Base-by-base conservation (phyloP, 129 eudicot genomes). In the Flaveria trinervia region DNA sequence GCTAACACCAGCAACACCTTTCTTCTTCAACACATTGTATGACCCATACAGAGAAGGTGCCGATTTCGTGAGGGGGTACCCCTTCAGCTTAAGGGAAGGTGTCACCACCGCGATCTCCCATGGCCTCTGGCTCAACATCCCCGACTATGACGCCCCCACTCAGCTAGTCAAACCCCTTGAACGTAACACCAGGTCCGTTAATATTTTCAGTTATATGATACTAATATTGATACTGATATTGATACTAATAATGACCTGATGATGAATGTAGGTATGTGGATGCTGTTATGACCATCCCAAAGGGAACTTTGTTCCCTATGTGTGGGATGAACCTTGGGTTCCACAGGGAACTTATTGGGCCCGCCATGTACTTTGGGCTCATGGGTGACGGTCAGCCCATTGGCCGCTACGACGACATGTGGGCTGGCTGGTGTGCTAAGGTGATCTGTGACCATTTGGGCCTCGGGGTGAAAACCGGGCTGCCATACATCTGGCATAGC, bases 341-440 rank as follows among this genome's bases (percentile, higher is more conserved):
- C 83, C 82, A 89, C 30, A 70, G 92, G 49, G 92, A 89, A 13
- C 87, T 89, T 14, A 89, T 89, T 33, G 96, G 96, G 2, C 88
- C 96, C 9, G 96, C 92, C 44, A 87, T 89, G 96, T 89, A 89
- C 75, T 89, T 89, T 73, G 96, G 96, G 43, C 92, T 89, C 77
- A 89, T 89, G 96, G 96, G 96, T 10, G 92, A 89, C 66, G 92
- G 92, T 43, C 96, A 89, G 80, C 96, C 96, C 50, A 89, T 89
- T 50, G 96, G 96, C 3, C 68, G 96, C 16, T 89, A 89, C 64
- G 96, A 89, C 49, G 96, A 89, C 60, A 89, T 89, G 96, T 89
- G 96, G 96, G 92, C 92, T 12, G 96, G 92, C 16, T 89, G 92
- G 96, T 89, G 96, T 55, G 78, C 85, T 59, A 87, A 89, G 96